Percentiles rank a stretch among this genome's conserved stretches.
phyloP scores from a whole-genome alignment of 768 basidiomycete genomes.

The Artomyces pyxidatus region DNA sequence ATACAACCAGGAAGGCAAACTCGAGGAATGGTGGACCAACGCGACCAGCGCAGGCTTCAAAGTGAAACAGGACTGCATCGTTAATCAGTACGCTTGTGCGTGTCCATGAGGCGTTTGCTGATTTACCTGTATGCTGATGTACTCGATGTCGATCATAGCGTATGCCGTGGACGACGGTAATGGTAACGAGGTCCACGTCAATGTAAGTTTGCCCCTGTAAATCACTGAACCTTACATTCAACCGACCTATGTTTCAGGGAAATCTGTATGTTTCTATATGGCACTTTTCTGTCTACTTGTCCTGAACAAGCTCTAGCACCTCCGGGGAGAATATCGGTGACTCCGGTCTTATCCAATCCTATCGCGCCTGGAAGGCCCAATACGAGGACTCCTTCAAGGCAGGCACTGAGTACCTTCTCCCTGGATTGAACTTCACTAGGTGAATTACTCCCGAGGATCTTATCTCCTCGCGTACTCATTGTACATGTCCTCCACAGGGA shows the following conservation, averaged over 20 bases:
- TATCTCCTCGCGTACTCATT: neutral
- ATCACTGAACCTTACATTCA: no score
- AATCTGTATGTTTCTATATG: slow-evolving; percentile 47
- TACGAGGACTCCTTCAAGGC: slow-evolving; percentile 47
- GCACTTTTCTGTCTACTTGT: neutral
- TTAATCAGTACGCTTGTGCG: slow-evolving; percentile 83
- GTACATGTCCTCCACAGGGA: slow-evolving; percentile 42
- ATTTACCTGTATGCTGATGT: neutral
- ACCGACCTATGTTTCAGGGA: no score
- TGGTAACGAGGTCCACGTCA: slow-evolving; percentile 77
- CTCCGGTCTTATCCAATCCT: slow-evolving; percentile 76
- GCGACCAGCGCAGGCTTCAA: slow-evolving; percentile 78
- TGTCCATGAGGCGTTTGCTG: neutral
- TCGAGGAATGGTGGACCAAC: slow-evolving; percentile 92
- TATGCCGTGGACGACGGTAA: slow-evolving; percentile 84
- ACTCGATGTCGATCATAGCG: slow-evolving; percentile 27
- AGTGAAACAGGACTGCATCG: slow-evolving; percentile 77
- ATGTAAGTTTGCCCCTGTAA: no score
- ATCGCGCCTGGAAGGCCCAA: slow-evolving; percentile 85
- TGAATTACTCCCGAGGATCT: slow-evolving; percentile 19
- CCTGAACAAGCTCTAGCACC: slow-evolving; percentile 39
- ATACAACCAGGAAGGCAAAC: slow-evolving; percentile 84
- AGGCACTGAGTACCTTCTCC: slow-evolving; percentile 67
- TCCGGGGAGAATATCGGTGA: slow-evolving; percentile 92
- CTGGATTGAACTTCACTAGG: slow-evolving; percentile 74